phyloP scores from a whole-genome alignment of 352 stramenopile genomes.

The Pythium plurisporium region DNA sequence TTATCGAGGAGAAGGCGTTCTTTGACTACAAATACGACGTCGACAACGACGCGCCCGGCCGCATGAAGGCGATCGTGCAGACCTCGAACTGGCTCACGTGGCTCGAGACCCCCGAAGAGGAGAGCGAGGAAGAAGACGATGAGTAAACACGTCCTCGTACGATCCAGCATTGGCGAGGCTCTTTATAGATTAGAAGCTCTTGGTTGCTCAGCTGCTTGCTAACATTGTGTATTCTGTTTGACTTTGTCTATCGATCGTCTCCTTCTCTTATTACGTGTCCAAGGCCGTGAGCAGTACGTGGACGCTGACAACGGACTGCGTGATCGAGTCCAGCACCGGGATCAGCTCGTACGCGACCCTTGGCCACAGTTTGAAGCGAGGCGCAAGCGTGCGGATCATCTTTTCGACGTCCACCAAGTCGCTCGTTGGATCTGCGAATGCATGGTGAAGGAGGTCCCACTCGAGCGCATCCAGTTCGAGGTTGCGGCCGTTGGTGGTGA shows the following conservation, averaged over 20 bases:
- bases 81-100: conserved; percentile 77
- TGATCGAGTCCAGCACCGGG: conserved; percentile 48
- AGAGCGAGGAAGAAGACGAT: conserved; percentile 64
- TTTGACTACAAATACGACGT: conserved; percentile 88
- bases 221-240: conserved; percentile 1
- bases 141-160: conserved; percentile 35
- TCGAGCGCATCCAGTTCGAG: conserved; percentile 32
- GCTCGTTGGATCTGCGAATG: conserved; percentile 36
- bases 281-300: conserved; percentile 38
- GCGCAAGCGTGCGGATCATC: conserved; percentile 32
- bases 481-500: conserved; percentile 26
- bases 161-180: no score
- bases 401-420: conserved; percentile 36
- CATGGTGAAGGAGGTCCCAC: conserved; percentile 42
- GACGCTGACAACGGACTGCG: conserved; percentile 47
- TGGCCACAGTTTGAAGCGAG: conserved; percentile 29
- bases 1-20: conserved; percentile 74
- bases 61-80: conserved; percentile 84
- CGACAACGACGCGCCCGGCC: conserved; percentile 58
- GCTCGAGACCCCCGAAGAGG: conserved; percentile 73
- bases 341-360: conserved; percentile 48
- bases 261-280: background rate
- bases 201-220: background rate
- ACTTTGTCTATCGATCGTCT: no score
- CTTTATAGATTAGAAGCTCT: conserved; percentile 21